Conservation (phyloP, 441 rosid genomes). For the Theobroma grandiflorum region DNA sequence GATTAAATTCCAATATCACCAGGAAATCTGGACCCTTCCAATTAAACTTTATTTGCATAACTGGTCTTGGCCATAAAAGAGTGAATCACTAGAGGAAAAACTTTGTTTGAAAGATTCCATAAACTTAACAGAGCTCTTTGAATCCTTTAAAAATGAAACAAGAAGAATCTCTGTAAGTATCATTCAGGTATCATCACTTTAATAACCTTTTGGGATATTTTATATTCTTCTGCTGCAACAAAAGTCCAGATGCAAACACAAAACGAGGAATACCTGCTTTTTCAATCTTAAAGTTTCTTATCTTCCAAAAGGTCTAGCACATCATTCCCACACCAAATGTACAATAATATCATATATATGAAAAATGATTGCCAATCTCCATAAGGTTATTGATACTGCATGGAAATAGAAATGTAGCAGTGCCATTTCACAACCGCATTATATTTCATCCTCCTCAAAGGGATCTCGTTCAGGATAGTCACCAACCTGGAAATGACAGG, state of each 20-base stretch:
- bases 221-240: not conserved
- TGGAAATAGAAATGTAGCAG: not conserved
- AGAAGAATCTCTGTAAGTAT: not conserved
- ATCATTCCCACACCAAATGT: not conserved
- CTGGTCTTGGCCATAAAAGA: not conserved
- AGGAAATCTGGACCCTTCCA: not conserved
- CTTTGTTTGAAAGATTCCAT: not conserved
- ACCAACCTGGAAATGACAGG: conserved; percentile 53
- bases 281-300: not conserved
- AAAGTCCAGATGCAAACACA: not conserved
- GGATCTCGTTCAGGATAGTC: conserved; percentile 70
- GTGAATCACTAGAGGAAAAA: not conserved
- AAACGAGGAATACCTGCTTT: too few relatives aligned
- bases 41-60: too few relatives aligned
- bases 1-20: too few relatives aligned
- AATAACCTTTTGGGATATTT: not conserved
- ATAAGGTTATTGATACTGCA: conserved; percentile 11
- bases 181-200: not conserved
- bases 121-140: not conserved
- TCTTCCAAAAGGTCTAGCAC: not conserved
- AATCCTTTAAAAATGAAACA: not conserved
- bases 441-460: conserved; percentile 75
- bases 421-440: conserved; percentile 20
- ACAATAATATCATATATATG: not conserved
- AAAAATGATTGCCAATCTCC: not conserved